Base-by-base conservation (phyloP, 441 rosid species). In the Raphanus hybrid region DNA sequence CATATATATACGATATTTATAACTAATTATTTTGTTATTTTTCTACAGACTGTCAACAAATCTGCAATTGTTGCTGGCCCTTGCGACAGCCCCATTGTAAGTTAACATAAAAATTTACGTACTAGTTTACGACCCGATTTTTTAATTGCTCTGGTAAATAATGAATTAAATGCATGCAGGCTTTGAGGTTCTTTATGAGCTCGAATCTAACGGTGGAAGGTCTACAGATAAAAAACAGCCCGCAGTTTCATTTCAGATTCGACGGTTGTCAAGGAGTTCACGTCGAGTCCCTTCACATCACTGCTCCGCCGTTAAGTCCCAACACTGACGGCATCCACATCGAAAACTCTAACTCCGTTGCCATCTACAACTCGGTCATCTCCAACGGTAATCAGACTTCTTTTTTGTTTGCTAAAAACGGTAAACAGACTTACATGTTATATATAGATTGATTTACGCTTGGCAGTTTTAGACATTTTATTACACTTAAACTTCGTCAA, bases 281-380 rank as follows among this genome's bases (percentile, higher is more conserved):
- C 58, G 82, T 94, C 3, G 82, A 91, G 3, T 88, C 91, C 57
- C 74, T 93, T 61, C 87, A 81, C 82, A 88, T 91, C 39, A 86
- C 84, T n/a, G 92, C 99, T 67, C 95, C 97, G 32, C 83, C 87
- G 61, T 70, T 83, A 20, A 93, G 99, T 80, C 98, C 98, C 63
- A 95, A 95, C 86, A 88, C 99, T 2, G 98, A 93, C 77, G 99
- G 98, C 50, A 91, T 93, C 82, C 98, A 95, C 84, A 82, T 91
- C 0, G 92, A 89, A 73, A 93, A 93, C 88, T 83, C 98, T 48
- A 92, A 86, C 27, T 79, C 73, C 57, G 94, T 92, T 4, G 64
- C 82, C 67, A 86, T 88, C 69, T 85, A 89, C 78, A 82, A 90
- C 74, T 88, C 93, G 35, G 80, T 86, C 12, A 80, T 89, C 77